A percentile compares a stretch with the other conserved stretches of the same genome.
Evolutionary conservation across 495 filamentous ascomycete genomes (phyloP).

Genomic region (Aspergillus carlsbadensis): DNA sequence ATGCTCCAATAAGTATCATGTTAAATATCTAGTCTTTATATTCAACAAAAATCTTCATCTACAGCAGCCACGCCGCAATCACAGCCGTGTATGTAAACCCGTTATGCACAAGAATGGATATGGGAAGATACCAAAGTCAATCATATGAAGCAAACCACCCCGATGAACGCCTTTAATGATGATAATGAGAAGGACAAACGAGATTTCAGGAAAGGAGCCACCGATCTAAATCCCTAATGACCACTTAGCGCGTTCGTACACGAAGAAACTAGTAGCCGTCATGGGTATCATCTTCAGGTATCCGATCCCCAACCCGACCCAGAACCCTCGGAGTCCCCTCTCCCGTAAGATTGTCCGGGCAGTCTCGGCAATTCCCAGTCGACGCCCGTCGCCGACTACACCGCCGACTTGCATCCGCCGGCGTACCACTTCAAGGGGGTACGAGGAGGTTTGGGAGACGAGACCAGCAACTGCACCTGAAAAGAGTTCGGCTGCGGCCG

Average conservation of each 20-base stretch:
- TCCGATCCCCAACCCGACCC: slow-evolving; percentile 88
- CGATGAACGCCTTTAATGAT: not conserved
- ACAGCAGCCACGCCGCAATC: slow-evolving; percentile 11
- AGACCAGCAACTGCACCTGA: slow-evolving; percentile 83
- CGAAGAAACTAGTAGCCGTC: slow-evolving; percentile 73
- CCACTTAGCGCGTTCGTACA: slow-evolving; percentile 81
- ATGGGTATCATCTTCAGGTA: slow-evolving; percentile 94
- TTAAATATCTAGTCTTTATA: slow-evolving; percentile 2
- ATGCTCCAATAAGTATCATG: no score
- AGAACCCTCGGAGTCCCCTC: slow-evolving; percentile 79
- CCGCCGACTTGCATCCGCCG: slow-evolving; percentile 95
- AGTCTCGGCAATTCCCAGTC: slow-evolving; percentile 77
- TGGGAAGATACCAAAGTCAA: slow-evolving; percentile 11
- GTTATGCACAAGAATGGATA: slow-evolving; percentile 23
- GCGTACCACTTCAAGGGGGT: slow-evolving; percentile 89
- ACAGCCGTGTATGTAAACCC: slow-evolving; percentile 19
- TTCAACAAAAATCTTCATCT: slow-evolving; percentile 4
- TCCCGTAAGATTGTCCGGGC: slow-evolving; percentile 69
- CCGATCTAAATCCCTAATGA: slow-evolving; percentile 59
- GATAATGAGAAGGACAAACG: not conserved
- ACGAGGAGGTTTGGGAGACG: slow-evolving; percentile 85
- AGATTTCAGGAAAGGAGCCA: not conserved
- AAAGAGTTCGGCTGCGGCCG: slow-evolving; percentile 72
- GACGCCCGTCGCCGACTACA: slow-evolving; percentile 83
- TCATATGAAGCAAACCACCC: slow-evolving; percentile 8